These are phyloP conservation scores for Quercus suber DNA, from an alignment of 306 rosid genomes.

Conservation along the genomic window DNA sequence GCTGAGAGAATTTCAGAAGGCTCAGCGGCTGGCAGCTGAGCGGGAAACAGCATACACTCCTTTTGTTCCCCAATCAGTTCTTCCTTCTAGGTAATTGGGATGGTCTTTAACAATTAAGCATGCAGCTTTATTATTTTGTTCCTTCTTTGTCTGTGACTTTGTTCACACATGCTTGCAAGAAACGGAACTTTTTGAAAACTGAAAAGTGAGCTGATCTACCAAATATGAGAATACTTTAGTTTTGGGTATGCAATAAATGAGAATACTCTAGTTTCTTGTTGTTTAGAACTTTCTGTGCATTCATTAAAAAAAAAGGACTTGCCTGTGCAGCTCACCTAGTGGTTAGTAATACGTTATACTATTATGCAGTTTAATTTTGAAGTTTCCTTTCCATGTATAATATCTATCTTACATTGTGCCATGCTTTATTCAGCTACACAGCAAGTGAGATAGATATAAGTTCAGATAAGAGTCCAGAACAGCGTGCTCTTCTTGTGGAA, in stretches of 20 bases:
- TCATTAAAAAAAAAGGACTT: not conserved
- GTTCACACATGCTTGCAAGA: not conserved
- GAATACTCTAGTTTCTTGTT: not conserved
- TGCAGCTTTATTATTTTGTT: constrained; percentile 13
- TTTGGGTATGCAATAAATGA: not conserved
- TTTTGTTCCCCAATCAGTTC: constrained; percentile 73
- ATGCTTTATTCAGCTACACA: constrained; percentile 57
- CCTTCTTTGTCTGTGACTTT: constrained; percentile 3
- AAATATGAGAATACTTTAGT: not conserved
- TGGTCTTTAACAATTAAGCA: constrained; percentile 8
- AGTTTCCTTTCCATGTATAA: not conserved
- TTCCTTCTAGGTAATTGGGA: constrained; percentile 62
- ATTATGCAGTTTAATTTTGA: not conserved
- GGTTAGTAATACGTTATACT: not conserved
- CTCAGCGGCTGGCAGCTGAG: constrained; percentile 95
- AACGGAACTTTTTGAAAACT: not conserved
- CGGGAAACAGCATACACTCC: constrained; percentile 92
- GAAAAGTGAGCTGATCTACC: not conserved
- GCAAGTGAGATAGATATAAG: constrained; percentile 47
- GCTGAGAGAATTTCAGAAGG: constrained; percentile 92
- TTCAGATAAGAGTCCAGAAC: constrained; percentile 64
- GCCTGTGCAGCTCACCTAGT: not conserved
- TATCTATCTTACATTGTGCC: not conserved
- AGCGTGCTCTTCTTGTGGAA: constrained; percentile 76
- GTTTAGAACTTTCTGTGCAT: too few species aligned